Evolutionary conservation across 139 green algal genomes (phyloP), one percentile per base, ranked within the genome.

Genomic region (Ettlia oleoabundans): DNA sequence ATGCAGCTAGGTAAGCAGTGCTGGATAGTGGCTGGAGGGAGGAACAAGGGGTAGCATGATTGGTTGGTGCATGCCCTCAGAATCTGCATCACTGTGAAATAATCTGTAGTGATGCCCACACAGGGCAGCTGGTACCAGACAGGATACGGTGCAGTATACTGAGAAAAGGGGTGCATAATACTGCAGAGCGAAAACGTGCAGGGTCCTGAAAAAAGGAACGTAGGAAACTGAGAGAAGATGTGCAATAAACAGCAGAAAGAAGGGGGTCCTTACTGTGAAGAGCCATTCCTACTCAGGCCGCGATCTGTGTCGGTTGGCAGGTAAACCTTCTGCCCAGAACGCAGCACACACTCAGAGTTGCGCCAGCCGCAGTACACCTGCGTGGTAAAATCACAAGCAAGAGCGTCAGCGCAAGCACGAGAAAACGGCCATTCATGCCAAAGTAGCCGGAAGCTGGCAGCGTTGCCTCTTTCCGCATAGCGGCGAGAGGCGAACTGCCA

Each of bases 341-440:
- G 47, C 33, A 81, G 32, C 37, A 87, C 47, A 68, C 86, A 92
- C 6, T 68, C 58, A 10, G 85, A 68, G 4, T 22, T 40, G 1
- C 28, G 24, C 85, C 89, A 91, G 42, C 88, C 88, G 82, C 87
- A 92, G 76, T 88, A 93, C 13, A 92, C 65, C 69, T 88, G 76
- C 26, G 65, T 18, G 40, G 82, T 47, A 32, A 86, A 76, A 7
- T 63, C 35, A 43, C 2, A 35, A 38, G 67, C 40, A 75, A 8
- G 40, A 7, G 3, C 33, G 40, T 24, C 55, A n/a, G n/a, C n/a
- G n/a, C n/a, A 33, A 30, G 62, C 26, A 33, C 26, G 47, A 15
- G 47, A 58, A 15, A 58, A 58, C 13, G 13, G 47, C n/a, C n/a
- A n/a, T n/a, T n/a, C n/a, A n/a, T n/a, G n/a, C n/a, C n/a, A n/a